Evolutionary conservation across 257 asterid species (phyloP), one percentile per base, ranked within the genome.

Genomic region (Cordia subcordata): DNA sequence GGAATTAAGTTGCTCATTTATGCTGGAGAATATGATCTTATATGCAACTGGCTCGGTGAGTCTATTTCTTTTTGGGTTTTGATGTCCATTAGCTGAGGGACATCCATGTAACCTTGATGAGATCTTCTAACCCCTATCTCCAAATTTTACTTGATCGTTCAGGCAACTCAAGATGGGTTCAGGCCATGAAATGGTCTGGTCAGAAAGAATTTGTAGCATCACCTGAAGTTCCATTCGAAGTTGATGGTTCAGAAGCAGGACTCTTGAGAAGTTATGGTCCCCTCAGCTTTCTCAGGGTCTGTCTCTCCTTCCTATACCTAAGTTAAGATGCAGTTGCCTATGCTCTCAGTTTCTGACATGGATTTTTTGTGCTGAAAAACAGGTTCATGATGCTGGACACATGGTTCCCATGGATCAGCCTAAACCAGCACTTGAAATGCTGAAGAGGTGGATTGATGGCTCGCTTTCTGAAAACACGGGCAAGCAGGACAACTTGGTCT

Each of bases 361-460:
- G 15, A 53, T 11, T 49, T n/a, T 27, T 15, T 49, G 13, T 21
- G 39, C 19, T 45, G 44, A 16, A 40, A n/a, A 72, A 70, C 71
- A 90, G 98, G 95, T 90, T 47, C 98, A 74, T 60, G 89, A 87
- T 72, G 89, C 98, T 56, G 98, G 98, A 40, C 98, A 90, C 81
- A 90, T 90, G 97, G 97, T 90, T 66, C 97, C 97, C 15, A 90
- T 90, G 97, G 97, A 90, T 76, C 95, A 86, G 74, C 96, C 98
- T 45, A 76, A 83, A 68, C 90, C 95, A 63, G 76, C 97, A 13
- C 53, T 90, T 32, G 89, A 83, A 78, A 90, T 90, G 97, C 76
- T 90, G 73, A 72, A 80, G 73, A 80, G 85, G 81, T 90, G 97
- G 97, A 85, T 76, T 78, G 35, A 68, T 33, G 87, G 87, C 47